phyloP scores from a whole-genome alignment of 2,329 filamentous ascomycete species.

The Lasiodiplodia sp. region DNA sequence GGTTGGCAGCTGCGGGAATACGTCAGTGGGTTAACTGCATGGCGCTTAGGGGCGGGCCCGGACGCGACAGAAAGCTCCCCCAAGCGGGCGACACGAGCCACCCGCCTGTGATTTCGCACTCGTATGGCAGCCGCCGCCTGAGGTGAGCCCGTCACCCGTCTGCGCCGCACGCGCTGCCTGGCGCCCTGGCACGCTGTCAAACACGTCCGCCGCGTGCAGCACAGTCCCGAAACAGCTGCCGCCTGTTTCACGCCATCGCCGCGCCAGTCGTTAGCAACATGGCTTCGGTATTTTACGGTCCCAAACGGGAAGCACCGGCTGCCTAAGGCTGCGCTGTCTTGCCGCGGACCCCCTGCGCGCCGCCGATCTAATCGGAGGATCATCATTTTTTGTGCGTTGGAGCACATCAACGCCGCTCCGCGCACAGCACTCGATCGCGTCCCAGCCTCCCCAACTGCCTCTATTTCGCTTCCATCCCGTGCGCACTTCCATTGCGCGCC shows the following conservation, averaged over 20 bases:
- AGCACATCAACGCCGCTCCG: slow-evolving; percentile 8
- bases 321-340: slow-evolving; percentile 10
- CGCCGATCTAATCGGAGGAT: slow-evolving; percentile 21
- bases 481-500: neutral
- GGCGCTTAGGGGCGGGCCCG: slow-evolving; percentile 18
- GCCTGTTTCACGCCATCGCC: neutral
- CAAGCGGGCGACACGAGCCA: slow-evolving; percentile 15
- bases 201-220: neutral
- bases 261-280: neutral
- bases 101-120: slow-evolving; percentile 24
- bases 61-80: slow-evolving; percentile 20
- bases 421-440: slow-evolving; percentile 16
- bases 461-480: slow-evolving; percentile 6
- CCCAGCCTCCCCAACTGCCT: neutral
- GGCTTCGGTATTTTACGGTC: slow-evolving; percentile 3
- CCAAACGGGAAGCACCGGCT: slow-evolving; percentile 1
- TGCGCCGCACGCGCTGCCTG: neutral
- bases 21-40: slow-evolving; percentile 22
- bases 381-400: slow-evolving; percentile 17
- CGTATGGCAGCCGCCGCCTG: slow-evolving; percentile 4
- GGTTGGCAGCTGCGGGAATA: slow-evolving; percentile 17
- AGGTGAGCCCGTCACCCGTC: neutral
- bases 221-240: slow-evolving; percentile 1
- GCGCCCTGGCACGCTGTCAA: neutral
- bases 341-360: slow-evolving; percentile 4